A percentile compares a stretch with the other conserved stretches of the same genome.
These are phyloP conservation scores for Venturia pyrina DNA, from an alignment of 2,329 filamentous ascomycete genomes.

Conservation along the genomic window DNA sequence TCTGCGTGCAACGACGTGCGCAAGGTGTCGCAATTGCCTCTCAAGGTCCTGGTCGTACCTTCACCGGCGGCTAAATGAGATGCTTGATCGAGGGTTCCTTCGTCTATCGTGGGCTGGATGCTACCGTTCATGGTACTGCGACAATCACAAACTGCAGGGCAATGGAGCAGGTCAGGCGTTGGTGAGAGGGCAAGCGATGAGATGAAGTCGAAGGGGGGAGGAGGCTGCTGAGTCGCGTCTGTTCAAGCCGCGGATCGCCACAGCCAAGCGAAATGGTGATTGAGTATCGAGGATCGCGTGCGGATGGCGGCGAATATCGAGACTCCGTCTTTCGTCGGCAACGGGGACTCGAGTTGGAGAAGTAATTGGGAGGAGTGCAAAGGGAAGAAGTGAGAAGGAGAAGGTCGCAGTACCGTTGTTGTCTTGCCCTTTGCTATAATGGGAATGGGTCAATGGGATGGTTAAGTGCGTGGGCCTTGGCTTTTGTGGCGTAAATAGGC, in stretches of 20 bases:
- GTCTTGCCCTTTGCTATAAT: neutral
- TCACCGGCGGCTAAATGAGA: neutral
- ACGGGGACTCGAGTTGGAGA: neutral
- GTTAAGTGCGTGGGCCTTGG: neutral
- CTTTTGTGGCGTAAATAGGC: slow-evolving; percentile 1
- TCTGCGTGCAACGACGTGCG: neutral
- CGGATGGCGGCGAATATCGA: neutral
- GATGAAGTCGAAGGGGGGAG: neutral
- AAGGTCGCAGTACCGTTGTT: neutral
- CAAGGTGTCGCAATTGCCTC: neutral
- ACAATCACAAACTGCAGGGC: neutral
- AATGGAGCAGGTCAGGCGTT: neutral
- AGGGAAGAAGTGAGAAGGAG: neutral
- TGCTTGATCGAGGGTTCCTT: slow-evolving; percentile 1
- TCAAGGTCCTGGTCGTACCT: slow-evolving; percentile 2
- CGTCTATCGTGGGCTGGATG: neutral
- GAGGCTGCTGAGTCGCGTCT: neutral
- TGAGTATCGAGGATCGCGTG: neutral
- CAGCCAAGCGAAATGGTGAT: slow-evolving; percentile 1
- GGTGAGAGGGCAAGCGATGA: neutral
- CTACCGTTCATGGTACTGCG: neutral
- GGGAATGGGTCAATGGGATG: neutral
- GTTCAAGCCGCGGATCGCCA: slow-evolving; percentile 3
- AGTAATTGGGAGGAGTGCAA: neutral
- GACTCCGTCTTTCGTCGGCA: neutral